Evolutionary conservation across 176 grass and related monocot species (phyloP), one percentile per base, ranked within the genome.

Genomic region (Rhynchospora tenuis): DNA sequence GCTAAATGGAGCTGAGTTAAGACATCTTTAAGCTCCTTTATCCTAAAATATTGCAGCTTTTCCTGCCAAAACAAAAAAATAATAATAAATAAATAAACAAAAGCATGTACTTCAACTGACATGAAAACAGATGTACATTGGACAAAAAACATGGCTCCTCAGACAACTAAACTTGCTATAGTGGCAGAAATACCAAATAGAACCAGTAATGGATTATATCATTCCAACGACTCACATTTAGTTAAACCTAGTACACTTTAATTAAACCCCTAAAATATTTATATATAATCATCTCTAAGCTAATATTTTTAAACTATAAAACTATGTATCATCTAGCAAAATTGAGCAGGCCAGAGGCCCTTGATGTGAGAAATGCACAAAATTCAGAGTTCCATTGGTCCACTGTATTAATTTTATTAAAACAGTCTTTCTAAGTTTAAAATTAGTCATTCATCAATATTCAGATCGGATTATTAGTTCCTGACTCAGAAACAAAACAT

Each of bases 21-120:
- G 80, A 98, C 94, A 87, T 98, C 96, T 85, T 98, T 98, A 86
- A 98, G 96, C 79, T 98, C 96, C 83, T 98, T 98, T 88, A 98
- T 98, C 87, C 96, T 91, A 58, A 93, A 98, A 84, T 90, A 95
- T 48, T 90, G 87, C 74, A 98, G 85, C 79, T 98, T 98, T 87
- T 93, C 96, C 96, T 98, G 88, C 27, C 47, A 77, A 50, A 85
- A 75, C 33, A 85, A 55, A 85, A 27, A 14, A 78, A n/a, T n/a
- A n/a, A 38, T 38, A 38, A 38, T 38, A 50, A 85, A 75, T n/a
- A 85, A 55, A 85, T 45, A 7, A 78, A 85, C 63, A 11, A 85
- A 19, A 59, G n/a, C 19, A 31, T 64, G 67, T 46, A 46, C 19
- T 1, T 74, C 7, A 12, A 85, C 17, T 77, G 50, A 54, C 14